A percentile compares a stretch with the other conserved stretches of the same genome.
Conservation (phyloP, 768 basidiomycete species). For the Coprinopsis sp. region DNA sequence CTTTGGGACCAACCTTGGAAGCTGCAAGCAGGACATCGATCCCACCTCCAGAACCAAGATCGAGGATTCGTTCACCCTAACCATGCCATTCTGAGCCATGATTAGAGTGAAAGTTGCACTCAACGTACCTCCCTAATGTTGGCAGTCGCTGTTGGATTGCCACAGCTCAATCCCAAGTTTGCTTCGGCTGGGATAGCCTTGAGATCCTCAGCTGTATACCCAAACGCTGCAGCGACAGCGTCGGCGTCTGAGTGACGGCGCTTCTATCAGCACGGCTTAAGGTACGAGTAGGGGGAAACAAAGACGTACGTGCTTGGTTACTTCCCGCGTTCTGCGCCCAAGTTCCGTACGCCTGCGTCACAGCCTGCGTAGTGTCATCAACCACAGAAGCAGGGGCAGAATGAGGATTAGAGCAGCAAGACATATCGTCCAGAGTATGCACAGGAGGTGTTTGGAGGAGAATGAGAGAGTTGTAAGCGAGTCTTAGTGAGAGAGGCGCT, state of each 20-base stretch:
- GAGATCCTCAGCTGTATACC: slow-evolving; percentile 43
- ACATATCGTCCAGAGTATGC: background rate
- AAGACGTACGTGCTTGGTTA: slow-evolving; percentile 14
- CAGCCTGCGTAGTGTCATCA: slow-evolving; percentile 18
- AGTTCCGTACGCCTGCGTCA: slow-evolving; percentile 32
- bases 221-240: slow-evolving; percentile 39
- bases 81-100: too few relatives aligned
- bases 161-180: slow-evolving; percentile 50
- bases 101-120: too few relatives aligned
- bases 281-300: background rate
- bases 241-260: slow-evolving; percentile 22
- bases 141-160: slow-evolving; percentile 46
- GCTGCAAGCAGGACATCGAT: slow-evolving; percentile 54
- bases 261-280: background rate
- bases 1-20: slow-evolving; percentile 40
- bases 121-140: too few relatives aligned
- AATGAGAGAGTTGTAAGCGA: background rate
- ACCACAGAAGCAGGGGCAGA: background rate
- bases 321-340: slow-evolving; percentile 22
- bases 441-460: background rate
- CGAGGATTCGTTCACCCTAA: slow-evolving; percentile 53
- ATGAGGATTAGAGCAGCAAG: slow-evolving; percentile 3
- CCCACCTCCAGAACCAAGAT: slow-evolving; percentile 56
- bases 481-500: background rate
- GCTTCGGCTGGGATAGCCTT: slow-evolving; percentile 37